Evolutionary conservation across 2,329 filamentous ascomycete species (phyloP), one percentile per base, ranked within the genome.

Genomic region (Davidsoniella eucalypti): DNA sequence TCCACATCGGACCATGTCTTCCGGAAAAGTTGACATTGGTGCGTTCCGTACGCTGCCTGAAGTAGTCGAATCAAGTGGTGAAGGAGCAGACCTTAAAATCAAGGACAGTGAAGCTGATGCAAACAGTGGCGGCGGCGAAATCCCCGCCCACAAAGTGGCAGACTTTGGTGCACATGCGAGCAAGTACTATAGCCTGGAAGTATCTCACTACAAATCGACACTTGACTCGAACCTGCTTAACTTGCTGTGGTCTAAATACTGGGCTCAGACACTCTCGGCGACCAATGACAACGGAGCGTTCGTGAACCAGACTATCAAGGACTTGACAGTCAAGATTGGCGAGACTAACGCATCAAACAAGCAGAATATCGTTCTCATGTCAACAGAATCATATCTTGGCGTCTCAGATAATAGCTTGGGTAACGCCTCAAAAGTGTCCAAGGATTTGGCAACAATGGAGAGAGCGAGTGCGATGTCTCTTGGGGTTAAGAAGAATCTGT

Each of bases 181-280:
- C 62, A 80, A 84, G 50, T 98, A 98, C 69, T 98, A 98, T 66
- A 74, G 83, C 12, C 75, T 98, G 5, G 84, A 93, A 54, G 84
- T 96, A 12, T 87, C 87, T 29, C 87, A 94, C 65, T 98, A 87
- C 74, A 96, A 96, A 69, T 92, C 85, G 55, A 83, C 84, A 0
- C 80, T 98, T 25, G 92, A 98, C 65, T 75, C 80, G 2, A 83
- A 87, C 58, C 73, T 98, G 21, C 72, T 98, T 4, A 86, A 93
- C 60, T 75, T 87, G 47, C 71, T 98, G 26, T 96, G 92, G 92
- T 94, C 95, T 70, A 96, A 96, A 66, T 98, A 98, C 71, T 94
- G 87, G 92, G 88, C 95, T 33, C 85, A 93, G 61, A 98, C 92
- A 5, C 75, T 98, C 17, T 93, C 87, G 80, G 58, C 88, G 90